Evolutionary conservation across 139 green algal species (phyloP), one percentile per base, ranked within the genome.

Genomic region (Chlamydomonas eustigma): DNA sequence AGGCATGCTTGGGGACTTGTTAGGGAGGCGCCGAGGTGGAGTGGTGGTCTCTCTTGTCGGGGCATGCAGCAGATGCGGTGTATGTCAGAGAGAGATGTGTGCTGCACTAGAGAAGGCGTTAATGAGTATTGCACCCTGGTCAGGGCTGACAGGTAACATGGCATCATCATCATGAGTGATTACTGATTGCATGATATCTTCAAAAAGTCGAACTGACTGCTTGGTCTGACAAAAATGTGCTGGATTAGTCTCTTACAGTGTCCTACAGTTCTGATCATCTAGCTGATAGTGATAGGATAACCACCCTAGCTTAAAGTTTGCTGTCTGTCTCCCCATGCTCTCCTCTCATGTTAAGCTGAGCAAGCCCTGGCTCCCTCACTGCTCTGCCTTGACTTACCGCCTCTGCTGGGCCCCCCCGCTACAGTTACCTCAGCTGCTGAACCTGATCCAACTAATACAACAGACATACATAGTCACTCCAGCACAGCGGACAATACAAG

Each of bases 31-130:
- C 39, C 79, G 91, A 31, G 73, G 74, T 3, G 90, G 90, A 24
- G 90, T 95, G 39, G 75, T 92, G 3, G 90, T 88, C n/a, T 88
- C 89, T 32, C 82, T 95, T 73, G 73, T 90, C 63, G 86, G 83
- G n/a, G 80, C 81, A 8, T 84, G 76, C 58, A 85, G 75, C 0
- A 78, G 88, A 4, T 77, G 71, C 0, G 75, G 80, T 12, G 83
- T 64, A 39, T 71, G 85, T 34, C 77, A 90, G 68, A 51, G 50
- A 28, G 82, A 87, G 51, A 73, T 79, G n/a, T 85, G 76, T 35
- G 82, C 75, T 25, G 75, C 80, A 34, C 86, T 91, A 74, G 78
- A 76, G 2, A 33, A 71, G 2, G 85, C 87, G 2, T 79, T 94
- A 32, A 50, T 44, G 0, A 25, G 37, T 37, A 64, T 38, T 31